A percentile compares a stretch with the other conserved stretches of the same genome.
Conservation (phyloP, 345 rosid genomes). For the Physaria fendleri region DNA sequence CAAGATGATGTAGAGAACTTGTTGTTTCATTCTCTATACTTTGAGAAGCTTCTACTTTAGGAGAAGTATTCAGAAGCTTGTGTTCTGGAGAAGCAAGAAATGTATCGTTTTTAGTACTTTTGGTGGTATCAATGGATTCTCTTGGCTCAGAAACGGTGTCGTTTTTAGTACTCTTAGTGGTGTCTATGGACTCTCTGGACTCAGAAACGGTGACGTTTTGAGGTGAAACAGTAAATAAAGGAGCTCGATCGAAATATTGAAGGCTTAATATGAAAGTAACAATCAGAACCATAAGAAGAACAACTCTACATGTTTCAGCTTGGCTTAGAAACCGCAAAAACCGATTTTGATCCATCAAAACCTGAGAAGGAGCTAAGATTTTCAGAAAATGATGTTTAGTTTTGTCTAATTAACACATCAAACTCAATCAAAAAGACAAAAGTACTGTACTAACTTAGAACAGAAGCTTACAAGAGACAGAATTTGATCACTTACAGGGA, state of each 20-base stretch:
- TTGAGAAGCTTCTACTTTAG: neutral
- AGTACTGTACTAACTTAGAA: too few species aligned
- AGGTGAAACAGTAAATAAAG: slow-evolving; percentile 23
- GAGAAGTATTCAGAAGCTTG: slow-evolving; percentile 20
- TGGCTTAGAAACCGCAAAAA: slow-evolving; percentile 21
- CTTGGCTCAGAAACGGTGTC: too few species aligned
- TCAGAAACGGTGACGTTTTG: slow-evolving; percentile 29
- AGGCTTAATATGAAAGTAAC: slow-evolving; percentile 35
- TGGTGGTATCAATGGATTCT: neutral
- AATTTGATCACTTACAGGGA: slow-evolving; percentile 11
- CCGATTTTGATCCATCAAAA: slow-evolving; percentile 21
- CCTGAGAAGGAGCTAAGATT: slow-evolving; percentile 3
- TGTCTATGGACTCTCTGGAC: too few species aligned
- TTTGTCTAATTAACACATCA: neutral
- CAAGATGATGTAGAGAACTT: slow-evolving; percentile 5
- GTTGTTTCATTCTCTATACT: slow-evolving; percentile 10
- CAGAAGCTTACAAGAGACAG: too few species aligned
- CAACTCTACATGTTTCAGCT: slow-evolving; percentile 38
- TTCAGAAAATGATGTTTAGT: neutral
- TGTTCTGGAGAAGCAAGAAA: slow-evolving; percentile 19
- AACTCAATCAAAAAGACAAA: slow-evolving; percentile 1
- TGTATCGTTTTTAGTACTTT: slow-evolving; percentile 15
- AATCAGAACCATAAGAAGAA: slow-evolving; percentile 36
- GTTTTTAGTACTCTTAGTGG: too few species aligned
- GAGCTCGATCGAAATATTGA: slow-evolving; percentile 50